Evolutionary conservation across 768 basidiomycete species (phyloP).

Genomic region (Nidula microcarpa): DNA sequence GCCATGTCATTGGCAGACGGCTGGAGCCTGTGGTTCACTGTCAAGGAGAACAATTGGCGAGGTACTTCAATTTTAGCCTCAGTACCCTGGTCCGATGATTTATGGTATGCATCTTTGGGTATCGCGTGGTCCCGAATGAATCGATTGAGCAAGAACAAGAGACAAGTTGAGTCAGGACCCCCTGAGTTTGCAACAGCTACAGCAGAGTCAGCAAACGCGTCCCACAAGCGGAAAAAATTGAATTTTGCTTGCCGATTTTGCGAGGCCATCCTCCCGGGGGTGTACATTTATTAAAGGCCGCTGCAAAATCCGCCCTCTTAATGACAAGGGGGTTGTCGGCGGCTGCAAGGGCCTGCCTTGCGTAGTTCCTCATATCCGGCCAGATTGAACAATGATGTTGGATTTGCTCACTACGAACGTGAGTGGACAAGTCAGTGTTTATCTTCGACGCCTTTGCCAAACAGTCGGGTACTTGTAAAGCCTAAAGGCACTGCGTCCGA

Average conservation of each 20-base stretch:
- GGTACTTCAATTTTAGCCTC: constrained; percentile 4
- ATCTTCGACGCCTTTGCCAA: no score
- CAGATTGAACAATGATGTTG: no score
- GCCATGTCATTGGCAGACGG: constrained; percentile 55
- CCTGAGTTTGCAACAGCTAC: constrained; percentile 77
- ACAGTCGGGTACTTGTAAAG: no score
- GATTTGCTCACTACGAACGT: no score
- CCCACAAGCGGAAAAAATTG: background rate
- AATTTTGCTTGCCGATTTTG: background rate
- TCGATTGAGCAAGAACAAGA: constrained; percentile 63
- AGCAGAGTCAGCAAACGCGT: background rate
- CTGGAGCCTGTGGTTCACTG: constrained; percentile 73
- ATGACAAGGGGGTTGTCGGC: no score
- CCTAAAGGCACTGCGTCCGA: no score
- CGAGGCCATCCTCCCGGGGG: background rate
- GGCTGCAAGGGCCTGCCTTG: no score
- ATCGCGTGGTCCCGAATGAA: constrained; percentile 24
- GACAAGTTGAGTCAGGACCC: constrained; percentile 79
- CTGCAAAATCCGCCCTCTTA: background rate
- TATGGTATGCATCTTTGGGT: constrained; percentile 1
- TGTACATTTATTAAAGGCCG: background rate
- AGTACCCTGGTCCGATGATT: no score
- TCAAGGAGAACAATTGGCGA: constrained; percentile 46
- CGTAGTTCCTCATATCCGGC: no score
- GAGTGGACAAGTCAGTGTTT: no score